A percentile compares a stretch with the other conserved stretches of the same genome.
These are phyloP conservation scores for Paecilomyces sp. DNA, from an alignment of 2,329 filamentous ascomycete species.

Conservation along the genomic window DNA sequence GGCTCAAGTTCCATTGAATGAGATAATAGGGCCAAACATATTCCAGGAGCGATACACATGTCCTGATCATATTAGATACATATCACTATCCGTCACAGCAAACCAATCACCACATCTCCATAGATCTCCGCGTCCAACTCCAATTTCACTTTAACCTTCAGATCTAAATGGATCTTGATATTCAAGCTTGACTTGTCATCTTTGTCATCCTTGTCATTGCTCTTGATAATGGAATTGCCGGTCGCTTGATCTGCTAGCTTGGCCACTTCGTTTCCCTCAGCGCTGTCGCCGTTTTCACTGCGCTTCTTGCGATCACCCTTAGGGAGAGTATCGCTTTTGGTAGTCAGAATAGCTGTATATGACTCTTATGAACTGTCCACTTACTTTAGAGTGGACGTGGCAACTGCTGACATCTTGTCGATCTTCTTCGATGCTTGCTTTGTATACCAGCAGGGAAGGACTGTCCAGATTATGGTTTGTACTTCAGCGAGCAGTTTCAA, in stretches of 20 bases:
- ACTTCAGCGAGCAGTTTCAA: not conserved
- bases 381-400: not conserved
- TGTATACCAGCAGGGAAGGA: not conserved
- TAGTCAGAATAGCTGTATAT: not conserved
- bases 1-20: too few relatives aligned
- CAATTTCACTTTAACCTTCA: slow-evolving; percentile 16
- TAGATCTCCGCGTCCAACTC: slow-evolving; percentile 18
- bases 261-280: not conserved
- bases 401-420: not conserved
- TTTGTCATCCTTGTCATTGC: not conserved
- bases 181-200: not conserved
- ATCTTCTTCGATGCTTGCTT: not conserved
- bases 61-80: slow-evolving; percentile 1
- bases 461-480: not conserved
- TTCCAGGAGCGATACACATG: too few relatives aligned
- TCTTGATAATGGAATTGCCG: not conserved
- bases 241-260: not conserved
- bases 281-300: not conserved
- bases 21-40: too few relatives aligned
- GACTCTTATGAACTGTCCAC: not conserved
- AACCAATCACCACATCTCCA: slow-evolving; percentile 17
- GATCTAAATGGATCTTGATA: slow-evolving; percentile 13
- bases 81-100: slow-evolving; percentile 12
- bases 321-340: not conserved
- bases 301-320: not conserved